Conservation (phyloP, 768 basidiomycete genomes). For the Ramaria sp. region DNA sequence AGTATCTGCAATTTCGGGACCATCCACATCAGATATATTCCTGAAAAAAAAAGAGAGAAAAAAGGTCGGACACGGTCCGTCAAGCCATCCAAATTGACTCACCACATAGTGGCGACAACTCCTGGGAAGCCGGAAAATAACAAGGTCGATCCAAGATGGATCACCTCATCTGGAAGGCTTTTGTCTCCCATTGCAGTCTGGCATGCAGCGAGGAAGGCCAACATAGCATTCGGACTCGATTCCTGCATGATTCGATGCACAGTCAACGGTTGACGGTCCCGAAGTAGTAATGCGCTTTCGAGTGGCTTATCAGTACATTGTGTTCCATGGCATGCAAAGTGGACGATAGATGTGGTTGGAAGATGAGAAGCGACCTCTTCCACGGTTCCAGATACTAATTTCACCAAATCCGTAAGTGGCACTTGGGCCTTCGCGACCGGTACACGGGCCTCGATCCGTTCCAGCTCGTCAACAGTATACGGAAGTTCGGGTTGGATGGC, state of each 20-base stretch:
- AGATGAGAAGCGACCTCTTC: slow-evolving; percentile 17
- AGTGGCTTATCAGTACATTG: slow-evolving; percentile 20
- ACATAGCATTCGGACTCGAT: slow-evolving; percentile 15
- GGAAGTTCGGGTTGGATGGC: neutral
- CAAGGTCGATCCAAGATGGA: slow-evolving; percentile 18
- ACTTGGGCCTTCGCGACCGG: neutral
- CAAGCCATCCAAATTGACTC: neutral
- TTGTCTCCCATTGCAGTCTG: slow-evolving; percentile 21
- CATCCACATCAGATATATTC: neutral
- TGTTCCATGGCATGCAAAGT: slow-evolving; percentile 29
- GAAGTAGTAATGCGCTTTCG: slow-evolving; percentile 18
- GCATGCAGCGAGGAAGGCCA: slow-evolving; percentile 25
- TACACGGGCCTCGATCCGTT: slow-evolving; percentile 4
- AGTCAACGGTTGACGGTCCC: slow-evolving; percentile 17
- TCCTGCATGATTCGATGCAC: slow-evolving; percentile 16
- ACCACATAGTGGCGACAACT: slow-evolving; percentile 14
- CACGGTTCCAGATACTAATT: slow-evolving; percentile 12
- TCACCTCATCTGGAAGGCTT: slow-evolving; percentile 16
- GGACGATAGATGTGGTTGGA: slow-evolving; percentile 12
- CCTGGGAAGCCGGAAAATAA: slow-evolving; percentile 18
- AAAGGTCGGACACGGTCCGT: neutral
- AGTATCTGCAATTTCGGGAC: neutral
- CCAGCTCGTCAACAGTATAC: neutral
- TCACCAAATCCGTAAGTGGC: neutral
- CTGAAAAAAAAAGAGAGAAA: neutral